Evolutionary conservation across 2,329 filamentous ascomycete genomes (phyloP), one percentile per base, ranked within the genome.

Genomic region (Stachybotrys elegans): DNA sequence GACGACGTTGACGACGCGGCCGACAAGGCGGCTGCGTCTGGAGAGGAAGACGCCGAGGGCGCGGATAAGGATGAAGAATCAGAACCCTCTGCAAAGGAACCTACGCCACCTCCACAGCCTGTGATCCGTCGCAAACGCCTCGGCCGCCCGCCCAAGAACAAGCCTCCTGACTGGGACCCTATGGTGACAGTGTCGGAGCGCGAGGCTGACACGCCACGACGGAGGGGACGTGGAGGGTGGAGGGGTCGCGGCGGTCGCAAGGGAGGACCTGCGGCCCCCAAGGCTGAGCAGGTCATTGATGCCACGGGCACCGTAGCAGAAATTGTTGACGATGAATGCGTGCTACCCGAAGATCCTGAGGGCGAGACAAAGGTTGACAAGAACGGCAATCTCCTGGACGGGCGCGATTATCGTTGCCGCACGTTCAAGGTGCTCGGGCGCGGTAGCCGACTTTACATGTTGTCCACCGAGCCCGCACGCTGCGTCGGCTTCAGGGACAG

Each of bases 401-500:
- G 85, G 5, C 81, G 93, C 55, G 89, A 97, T 58, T 98, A 98
- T 65, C 84, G 93, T 22, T 95, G 95, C 60, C 86, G 93, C 48
- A 95, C 92, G 2, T 98, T 98, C 65, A 95, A 86, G 7, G 86
- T 98, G 51, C 76, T 82, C 16, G 90, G 88, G 43, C 82, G 91
- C 51, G 90, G 86, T 29, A 79, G 92, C 40, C 76, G 91, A 44
- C 81, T 95, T 11, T 98, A 98, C 79, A 98, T 98, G 93, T 71
- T 98, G 67, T 97, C 93, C 4, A 98, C 93, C 5, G 93, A 98
- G 61, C 94, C 93, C 5, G 93, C 93, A 20, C 86, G 93, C 52
- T 97, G 93, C 58, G 91, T 95, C 44, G 93, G 93, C 14, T 98
- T 98, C 75, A 80, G 93, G 54, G 93, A 98, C 73, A 96, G 91